Base-by-base conservation (phyloP, 78 protist genomes). In the Dictyostelium purpureum region DNA sequence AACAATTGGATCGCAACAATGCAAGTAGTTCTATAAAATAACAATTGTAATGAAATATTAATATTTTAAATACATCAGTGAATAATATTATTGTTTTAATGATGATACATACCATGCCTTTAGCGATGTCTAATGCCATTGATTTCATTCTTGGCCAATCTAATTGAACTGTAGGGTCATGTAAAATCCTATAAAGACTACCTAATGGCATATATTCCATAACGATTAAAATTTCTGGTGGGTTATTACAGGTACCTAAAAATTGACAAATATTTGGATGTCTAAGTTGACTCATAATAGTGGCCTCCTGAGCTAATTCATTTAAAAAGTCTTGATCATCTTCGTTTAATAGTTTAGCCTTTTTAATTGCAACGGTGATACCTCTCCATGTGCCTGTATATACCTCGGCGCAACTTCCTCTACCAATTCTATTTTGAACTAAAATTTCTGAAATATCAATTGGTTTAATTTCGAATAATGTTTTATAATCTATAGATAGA, bases 261-360 rank as follows among this genome's bases (percentile, higher is more conserved):
- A 94, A 94, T 49, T 94, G 96, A 57, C 92, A 83, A 37, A 94
- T 67, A 52, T 94, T 94, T 45, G 96, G 96, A 51, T 94, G 96
- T 38, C 95, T 75, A 18, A 94, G 35, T 73, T 85, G 92, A n/a
- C 74, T 54, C 92, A 85, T 85, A n/a, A 85, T 85, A 18, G 92
- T 74, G 6, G 92, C 92, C 35, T 85, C 92, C 54, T 85, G 92
- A 21, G 92, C 92, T 47, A 85, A 45, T 45, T 85, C 92, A 28
- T 77, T 74, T 19, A 85, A 38, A 38, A 85, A 85, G 24, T 85
- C 92, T 42, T 85, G 82, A 66, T 85, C 92, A 28, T 85, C 92
- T 0, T 85, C 92, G 42, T 59, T 47, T 4, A 77, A 47, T 11
- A 82, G n/a, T 38, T 85, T 85, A 1, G 92, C 92, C 33, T 89